These are phyloP conservation scores for Physcomitrium patens DNA, from an alignment of 225 moss, liverwort and hornwort genomes.

Conservation along the genomic window DNA sequence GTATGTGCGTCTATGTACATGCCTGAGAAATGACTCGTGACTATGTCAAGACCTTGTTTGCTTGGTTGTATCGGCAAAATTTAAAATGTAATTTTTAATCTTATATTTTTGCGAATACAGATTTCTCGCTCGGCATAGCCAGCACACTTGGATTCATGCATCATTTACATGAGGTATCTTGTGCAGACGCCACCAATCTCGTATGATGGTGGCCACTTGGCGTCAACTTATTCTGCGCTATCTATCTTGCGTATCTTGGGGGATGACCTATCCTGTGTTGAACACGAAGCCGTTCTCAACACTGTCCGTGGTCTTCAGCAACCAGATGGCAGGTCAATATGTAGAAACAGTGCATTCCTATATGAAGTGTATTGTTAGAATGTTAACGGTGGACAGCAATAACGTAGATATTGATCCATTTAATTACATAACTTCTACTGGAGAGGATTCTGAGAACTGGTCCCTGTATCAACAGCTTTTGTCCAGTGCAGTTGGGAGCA, in stretches of 20 bases:
- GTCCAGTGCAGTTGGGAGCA: slow-evolving; percentile 68
- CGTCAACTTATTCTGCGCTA: slow-evolving; percentile 92
- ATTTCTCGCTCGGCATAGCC: background rate
- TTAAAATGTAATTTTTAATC: background rate
- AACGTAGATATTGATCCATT: background rate
- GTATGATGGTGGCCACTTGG: slow-evolving; percentile 91
- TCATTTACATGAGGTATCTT: slow-evolving; percentile 7
- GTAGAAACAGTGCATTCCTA: background rate
- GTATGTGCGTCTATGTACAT: slow-evolving; percentile 34
- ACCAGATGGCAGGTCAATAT: slow-evolving; percentile 81
- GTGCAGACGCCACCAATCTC: slow-evolving; percentile 64
- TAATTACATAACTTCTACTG: slow-evolving; percentile 7
- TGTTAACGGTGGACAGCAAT: slow-evolving; percentile 16
- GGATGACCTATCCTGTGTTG: slow-evolving; percentile 83
- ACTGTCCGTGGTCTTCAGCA: slow-evolving; percentile 83
- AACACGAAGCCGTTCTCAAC: slow-evolving; percentile 57
- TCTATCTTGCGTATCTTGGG: slow-evolving; percentile 87
- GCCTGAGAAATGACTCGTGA: slow-evolving; percentile 6
- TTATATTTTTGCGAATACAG: background rate
- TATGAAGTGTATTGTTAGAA: background rate
- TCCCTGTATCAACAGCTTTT: slow-evolving; percentile 62
- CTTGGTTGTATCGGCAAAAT: slow-evolving; percentile 17
- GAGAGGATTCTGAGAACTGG: slow-evolving; percentile 22
- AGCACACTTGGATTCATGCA: background rate
- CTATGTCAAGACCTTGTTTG: slow-evolving; percentile 8